A percentile compares a stretch with the other conserved stretches of the same genome.
Conservation (phyloP, 2,329 filamentous ascomycete species). For the Atkinsonella hypoxylon region DNA sequence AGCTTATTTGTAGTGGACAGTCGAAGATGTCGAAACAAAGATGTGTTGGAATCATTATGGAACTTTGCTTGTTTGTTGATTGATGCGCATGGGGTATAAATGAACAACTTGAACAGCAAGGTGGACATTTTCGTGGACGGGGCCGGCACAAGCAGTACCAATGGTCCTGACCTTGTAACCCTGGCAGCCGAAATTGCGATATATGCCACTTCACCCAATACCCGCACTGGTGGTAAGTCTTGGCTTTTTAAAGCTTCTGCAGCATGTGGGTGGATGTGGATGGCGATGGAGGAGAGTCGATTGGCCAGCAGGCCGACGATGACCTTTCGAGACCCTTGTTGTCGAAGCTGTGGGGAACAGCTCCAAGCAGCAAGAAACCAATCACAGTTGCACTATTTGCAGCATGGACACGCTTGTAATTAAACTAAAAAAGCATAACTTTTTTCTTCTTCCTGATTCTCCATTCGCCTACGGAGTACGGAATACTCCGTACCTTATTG, state of each 20-base stretch:
- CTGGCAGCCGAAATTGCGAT: constrained; percentile 3
- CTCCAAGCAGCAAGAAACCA: not conserved
- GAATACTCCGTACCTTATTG: no score
- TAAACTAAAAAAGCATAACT: not conserved
- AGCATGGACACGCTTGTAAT: not conserved
- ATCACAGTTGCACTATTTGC: not conserved
- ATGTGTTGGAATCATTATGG: no score
- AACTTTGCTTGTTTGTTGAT: no score
- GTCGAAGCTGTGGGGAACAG: not conserved
- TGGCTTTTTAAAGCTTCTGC: not conserved
- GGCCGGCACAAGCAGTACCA: not conserved
- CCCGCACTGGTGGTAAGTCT: not conserved
- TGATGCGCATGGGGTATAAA: no score
- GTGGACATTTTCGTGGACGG: not conserved
- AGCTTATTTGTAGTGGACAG: no score
- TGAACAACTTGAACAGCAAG: no score
- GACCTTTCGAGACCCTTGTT: not conserved
- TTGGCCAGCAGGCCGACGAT: not conserved
- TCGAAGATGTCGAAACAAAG: no score
- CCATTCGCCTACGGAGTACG: not conserved
- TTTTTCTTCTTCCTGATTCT: not conserved
- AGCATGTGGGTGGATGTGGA: not conserved
- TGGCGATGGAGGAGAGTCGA: not conserved
- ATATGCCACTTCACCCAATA: not conserved
- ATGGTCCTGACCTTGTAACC: not conserved